Evolutionary conservation across 345 rosid genomes (phyloP).

Genomic region (Syzygium jambos): DNA sequence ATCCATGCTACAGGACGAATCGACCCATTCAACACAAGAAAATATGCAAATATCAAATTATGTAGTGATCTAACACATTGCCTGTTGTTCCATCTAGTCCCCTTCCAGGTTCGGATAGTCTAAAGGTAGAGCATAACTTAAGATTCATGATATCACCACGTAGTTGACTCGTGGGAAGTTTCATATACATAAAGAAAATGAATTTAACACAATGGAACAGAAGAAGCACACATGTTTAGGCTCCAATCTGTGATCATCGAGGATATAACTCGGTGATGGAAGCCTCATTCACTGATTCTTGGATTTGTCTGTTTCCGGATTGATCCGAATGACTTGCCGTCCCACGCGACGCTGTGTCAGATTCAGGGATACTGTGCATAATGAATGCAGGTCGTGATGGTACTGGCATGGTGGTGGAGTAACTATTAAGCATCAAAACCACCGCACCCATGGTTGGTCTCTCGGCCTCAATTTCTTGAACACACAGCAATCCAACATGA

Average conservation of each 20-base stretch:
- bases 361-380: not conserved
- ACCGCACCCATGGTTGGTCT: not conserved
- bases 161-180: no score
- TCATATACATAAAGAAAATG: not conserved
- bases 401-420: not conserved
- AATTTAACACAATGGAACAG: not conserved
- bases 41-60: not conserved
- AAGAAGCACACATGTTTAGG: fast-evolving
- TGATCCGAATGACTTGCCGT: not conserved
- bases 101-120: no score
- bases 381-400: not conserved
- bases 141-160: no score
- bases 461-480: not conserved
- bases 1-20: not conserved
- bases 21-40: not conserved
- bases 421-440: not conserved
- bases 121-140: no score
- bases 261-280: not conserved
- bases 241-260: not conserved
- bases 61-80: not conserved
- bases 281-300: not conserved
- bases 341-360: not conserved
- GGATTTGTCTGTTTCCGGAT: fast-evolving
- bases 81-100: not conserved
- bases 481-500: not conserved